These are phyloP conservation scores for Beauveria rudraprayagi DNA, from an alignment of 2,329 filamentous ascomycete species.

Conservation along the genomic window DNA sequence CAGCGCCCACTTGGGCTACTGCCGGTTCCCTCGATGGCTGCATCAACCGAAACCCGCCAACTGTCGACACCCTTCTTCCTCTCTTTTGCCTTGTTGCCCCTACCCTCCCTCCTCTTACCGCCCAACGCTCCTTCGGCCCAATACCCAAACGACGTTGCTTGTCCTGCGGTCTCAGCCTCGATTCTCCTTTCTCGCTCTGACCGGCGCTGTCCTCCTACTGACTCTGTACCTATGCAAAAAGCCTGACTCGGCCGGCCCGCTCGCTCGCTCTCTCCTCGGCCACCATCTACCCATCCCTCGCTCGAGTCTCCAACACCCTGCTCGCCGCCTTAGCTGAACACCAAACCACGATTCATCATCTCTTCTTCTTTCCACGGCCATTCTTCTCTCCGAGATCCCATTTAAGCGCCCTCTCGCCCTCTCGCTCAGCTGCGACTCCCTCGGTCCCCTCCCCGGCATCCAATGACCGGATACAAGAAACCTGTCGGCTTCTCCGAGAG, in stretches of 20 bases:
- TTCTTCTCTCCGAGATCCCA: neutral
- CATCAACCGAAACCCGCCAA: neutral
- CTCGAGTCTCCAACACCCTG: neutral
- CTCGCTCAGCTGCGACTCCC: neutral
- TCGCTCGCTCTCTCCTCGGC: slow-evolving; percentile 1
- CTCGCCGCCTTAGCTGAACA: neutral
- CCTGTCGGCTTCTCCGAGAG: slow-evolving; percentile 54
- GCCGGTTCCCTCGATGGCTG: slow-evolving; percentile 2
- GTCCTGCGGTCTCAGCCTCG: neutral
- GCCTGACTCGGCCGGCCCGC: slow-evolving; percentile 9
- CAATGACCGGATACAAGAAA: slow-evolving; percentile 37
- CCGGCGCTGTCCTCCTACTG: neutral
- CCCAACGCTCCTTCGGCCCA: slow-evolving; percentile 2
- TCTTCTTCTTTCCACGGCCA: neutral
- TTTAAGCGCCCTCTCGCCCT: neutral
- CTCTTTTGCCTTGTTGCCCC: neutral
- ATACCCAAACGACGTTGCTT: neutral
- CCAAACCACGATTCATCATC: neutral
- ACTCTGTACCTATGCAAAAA: slow-evolving; percentile 6
- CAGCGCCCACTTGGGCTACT: neutral
- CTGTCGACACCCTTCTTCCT: neutral
- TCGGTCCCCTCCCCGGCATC: neutral
- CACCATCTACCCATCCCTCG: neutral
- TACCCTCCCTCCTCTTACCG: neutral
- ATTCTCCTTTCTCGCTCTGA: neutral